Percentiles rank a stretch among this genome's conserved stretches.
These are phyloP conservation scores for Schwanniomyces occidentalis DNA, from an alignment of 805 yeast species.

Conservation along the genomic window DNA sequence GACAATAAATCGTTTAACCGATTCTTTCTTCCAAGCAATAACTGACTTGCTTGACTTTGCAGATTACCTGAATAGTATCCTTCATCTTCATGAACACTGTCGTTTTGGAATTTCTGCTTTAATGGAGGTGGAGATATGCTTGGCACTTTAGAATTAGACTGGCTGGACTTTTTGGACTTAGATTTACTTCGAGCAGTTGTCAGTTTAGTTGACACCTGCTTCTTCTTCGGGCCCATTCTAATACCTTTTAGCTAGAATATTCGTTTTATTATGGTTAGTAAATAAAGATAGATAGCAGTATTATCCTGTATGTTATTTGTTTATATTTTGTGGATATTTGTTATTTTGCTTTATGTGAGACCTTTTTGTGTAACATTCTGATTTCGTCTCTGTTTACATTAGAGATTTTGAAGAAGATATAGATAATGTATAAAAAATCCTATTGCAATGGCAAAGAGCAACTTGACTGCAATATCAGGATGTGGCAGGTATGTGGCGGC, in stretches of 20 bases:
- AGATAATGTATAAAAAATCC: neutral
- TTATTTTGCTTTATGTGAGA: conserved; percentile 6
- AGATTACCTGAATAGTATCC: conserved; percentile 2
- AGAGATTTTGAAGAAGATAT: neutral
- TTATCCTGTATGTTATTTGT: conserved; percentile 14
- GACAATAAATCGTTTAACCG: conserved; percentile 17
- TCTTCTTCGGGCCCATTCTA: conserved; percentile 11
- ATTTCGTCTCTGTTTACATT: neutral
- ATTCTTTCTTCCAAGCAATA: conserved; percentile 18
- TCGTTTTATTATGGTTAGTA: neutral
- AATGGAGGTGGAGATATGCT: neutral
- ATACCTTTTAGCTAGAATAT: no score
- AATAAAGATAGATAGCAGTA: neutral
- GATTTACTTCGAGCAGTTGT: conserved; percentile 3
- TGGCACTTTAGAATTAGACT: conserved; percentile 1
- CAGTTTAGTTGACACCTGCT: conserved; percentile 4
- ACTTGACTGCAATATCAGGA: conserved; percentile 12
- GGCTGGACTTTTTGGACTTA: neutral
- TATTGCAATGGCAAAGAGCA: conserved; percentile 6
- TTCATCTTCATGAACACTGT: no score
- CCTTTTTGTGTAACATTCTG: conserved; percentile 6
- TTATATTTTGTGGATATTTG: conserved; percentile 8
- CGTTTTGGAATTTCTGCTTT: no score
- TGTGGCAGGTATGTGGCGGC: conserved; percentile 23
- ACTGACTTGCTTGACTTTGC: conserved; percentile 10